These are phyloP conservation scores for Podospora sp. DNA, from an alignment of 495 filamentous ascomycete genomes.

Conservation along the genomic window DNA sequence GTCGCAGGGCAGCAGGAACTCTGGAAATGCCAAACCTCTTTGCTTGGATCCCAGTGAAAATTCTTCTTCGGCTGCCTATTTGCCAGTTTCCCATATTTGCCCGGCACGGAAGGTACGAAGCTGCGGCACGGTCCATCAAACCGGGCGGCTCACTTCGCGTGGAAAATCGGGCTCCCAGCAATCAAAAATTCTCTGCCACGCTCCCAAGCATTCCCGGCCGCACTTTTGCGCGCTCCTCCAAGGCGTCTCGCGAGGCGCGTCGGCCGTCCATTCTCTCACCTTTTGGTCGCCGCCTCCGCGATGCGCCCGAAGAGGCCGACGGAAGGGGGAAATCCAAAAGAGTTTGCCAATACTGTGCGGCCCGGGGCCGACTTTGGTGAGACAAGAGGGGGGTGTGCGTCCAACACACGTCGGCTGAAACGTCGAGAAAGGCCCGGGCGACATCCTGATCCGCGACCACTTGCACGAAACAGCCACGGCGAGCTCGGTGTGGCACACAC, in stretches of 20 bases:
- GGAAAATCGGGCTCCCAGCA: background rate
- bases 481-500: too few relatives aligned
- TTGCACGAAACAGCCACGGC: conserved; percentile 6
- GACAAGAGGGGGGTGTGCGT: conserved; percentile 15
- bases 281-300: conserved; percentile 9
- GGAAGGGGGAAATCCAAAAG: background rate
- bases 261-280: background rate
- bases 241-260: conserved; percentile 16
- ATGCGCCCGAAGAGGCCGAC: conserved; percentile 4
- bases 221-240: conserved; percentile 1
- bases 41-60: conserved; percentile 7
- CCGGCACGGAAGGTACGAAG: conserved; percentile 3
- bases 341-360: conserved; percentile 16
- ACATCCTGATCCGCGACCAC: conserved; percentile 5
- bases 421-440: conserved; percentile 18
- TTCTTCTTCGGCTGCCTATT: conserved; percentile 11
- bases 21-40: background rate
- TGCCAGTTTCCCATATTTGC: conserved; percentile 8
- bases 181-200: background rate
- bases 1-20: background rate
- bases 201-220: background rate
- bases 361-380: conserved; percentile 1
- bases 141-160: background rate
- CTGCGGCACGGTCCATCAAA: conserved; percentile 15
- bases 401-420: conserved; percentile 18